Conservation (phyloP, 1,284 basidiomycete species). For the Schizophyllum amplum region DNA sequence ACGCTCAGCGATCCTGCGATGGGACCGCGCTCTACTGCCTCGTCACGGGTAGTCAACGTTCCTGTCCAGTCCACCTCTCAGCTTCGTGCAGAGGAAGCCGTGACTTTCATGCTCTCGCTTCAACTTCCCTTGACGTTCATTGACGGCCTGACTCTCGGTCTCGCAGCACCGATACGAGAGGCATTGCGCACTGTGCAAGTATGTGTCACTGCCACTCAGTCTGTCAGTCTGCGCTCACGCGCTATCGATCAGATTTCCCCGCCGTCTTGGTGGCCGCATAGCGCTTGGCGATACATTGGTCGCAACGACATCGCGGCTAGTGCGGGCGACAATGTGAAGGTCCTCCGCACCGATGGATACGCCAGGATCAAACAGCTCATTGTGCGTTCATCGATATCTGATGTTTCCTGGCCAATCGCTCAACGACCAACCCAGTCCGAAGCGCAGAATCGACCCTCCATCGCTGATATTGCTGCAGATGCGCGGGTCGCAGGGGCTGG, state of each 20-base stretch:
- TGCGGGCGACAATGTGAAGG: conserved; percentile 33
- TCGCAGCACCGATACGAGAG: conserved; percentile 78
- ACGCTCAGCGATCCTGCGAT: no score
- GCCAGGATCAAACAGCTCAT: conserved; percentile 48
- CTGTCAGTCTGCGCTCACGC: neutral
- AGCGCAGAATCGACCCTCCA: neutral
- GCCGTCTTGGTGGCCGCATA: conserved; percentile 60
- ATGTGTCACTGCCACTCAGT: no score
- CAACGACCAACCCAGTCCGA: neutral
- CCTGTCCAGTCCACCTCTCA: conserved; percentile 44
- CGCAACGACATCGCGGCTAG: conserved; percentile 73
- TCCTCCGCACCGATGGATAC: conserved; percentile 43
- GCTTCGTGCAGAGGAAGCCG: conserved; percentile 51
- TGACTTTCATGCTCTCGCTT: conserved; percentile 50
- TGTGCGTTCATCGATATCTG: conserved; percentile 27
- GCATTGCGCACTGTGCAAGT: conserved; percentile 49
- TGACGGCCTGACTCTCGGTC: conserved; percentile 57
- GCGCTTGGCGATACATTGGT: conserved; percentile 70
- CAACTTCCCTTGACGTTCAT: conserved; percentile 42
- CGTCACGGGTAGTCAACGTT: conserved; percentile 42
- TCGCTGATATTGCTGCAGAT: neutral
- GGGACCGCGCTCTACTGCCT: conserved; percentile 57
- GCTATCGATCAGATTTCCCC: conserved; percentile 63
- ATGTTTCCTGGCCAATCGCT: conserved; percentile 26
- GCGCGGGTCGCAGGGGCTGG: neutral